These are phyloP conservation scores for Phytophthora pluvialis DNA, from an alignment of 352 stramenopile species.

Conservation along the genomic window DNA sequence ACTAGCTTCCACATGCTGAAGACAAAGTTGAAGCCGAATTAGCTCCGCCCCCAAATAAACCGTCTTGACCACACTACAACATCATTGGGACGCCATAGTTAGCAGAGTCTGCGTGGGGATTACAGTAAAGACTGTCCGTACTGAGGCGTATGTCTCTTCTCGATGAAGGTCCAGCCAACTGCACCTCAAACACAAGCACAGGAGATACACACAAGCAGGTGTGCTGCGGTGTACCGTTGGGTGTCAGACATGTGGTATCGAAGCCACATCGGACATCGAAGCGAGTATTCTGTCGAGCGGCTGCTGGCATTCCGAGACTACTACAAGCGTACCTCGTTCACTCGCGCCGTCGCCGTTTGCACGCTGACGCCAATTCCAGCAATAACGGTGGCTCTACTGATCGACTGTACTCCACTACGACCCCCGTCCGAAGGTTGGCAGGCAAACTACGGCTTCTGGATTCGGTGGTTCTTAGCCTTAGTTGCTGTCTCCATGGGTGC, in stretches of 20 bases:
- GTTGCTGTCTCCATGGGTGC: slow-evolving; percentile 14
- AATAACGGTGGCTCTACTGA: slow-evolving; percentile 4
- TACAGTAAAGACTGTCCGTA: too few relatives aligned
- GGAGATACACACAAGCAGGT: neutral
- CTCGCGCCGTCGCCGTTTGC: slow-evolving; percentile 9
- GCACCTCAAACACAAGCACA: neutral
- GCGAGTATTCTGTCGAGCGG: slow-evolving; percentile 20
- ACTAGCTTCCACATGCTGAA: too few relatives aligned
- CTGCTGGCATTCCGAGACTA: slow-evolving; percentile 23
- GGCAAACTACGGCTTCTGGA: slow-evolving; percentile 32
- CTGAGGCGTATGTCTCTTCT: neutral
- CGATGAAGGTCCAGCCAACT: slow-evolving; percentile 7
- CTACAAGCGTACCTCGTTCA: slow-evolving; percentile 10
- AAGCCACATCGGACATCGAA: slow-evolving; percentile 21
- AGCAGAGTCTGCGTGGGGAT: neutral
- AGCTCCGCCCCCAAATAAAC: too few relatives aligned
- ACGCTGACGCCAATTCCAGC: slow-evolving; percentile 12
- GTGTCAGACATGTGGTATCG: slow-evolving; percentile 1
- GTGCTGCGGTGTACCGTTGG: neutral
- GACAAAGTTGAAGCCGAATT: too few relatives aligned
- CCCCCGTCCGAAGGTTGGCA: slow-evolving; percentile 10
- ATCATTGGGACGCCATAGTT: neutral
- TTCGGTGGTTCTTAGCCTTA: slow-evolving; percentile 17
- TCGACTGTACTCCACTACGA: slow-evolving; percentile 12
- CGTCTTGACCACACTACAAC: too few relatives aligned